phyloP scores from a whole-genome alignment of 305 asterid genomes.

The Fraxinus floribunda region DNA sequence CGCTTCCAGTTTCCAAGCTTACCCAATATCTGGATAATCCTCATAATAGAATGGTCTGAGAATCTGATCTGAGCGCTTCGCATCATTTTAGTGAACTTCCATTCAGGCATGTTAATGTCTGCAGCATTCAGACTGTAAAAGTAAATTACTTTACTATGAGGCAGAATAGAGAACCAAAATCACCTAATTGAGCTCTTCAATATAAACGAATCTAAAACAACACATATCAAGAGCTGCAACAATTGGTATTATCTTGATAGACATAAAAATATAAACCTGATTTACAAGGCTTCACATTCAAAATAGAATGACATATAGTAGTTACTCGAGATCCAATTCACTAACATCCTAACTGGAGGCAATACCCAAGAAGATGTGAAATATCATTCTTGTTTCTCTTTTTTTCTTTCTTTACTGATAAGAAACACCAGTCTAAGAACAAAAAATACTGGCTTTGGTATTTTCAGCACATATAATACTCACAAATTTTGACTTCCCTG shows the following conservation, averaged over 20 bases:
- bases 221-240: conserved; percentile 14
- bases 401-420: not conserved
- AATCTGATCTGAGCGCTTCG: conserved; percentile 78
- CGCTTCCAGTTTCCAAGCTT: conserved; percentile 89
- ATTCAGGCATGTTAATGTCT: conserved; percentile 91
- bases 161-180: conserved; percentile 26
- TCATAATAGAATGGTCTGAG: conserved; percentile 81
- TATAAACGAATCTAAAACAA: conserved; percentile 15
- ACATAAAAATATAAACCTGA: not conserved
- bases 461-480: not conserved
- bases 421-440: not conserved
- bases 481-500: not conserved
- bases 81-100: conserved; percentile 90
- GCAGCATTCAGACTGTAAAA: conserved; percentile 98
- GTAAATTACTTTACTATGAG: conserved; percentile 57
- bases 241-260: conserved; percentile 17
- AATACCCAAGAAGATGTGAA: not conserved
- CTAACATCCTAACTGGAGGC: not conserved
- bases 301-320: not conserved
- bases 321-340: not conserved
- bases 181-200: conserved; percentile 14
- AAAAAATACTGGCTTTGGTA: not conserved
- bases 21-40: conserved; percentile 84
- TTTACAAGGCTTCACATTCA: not conserved
- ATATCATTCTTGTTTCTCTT: not conserved